Evolutionary conservation across 805 yeast genomes (phyloP).

Genomic region (Cyberlindnera sargentensis): DNA sequence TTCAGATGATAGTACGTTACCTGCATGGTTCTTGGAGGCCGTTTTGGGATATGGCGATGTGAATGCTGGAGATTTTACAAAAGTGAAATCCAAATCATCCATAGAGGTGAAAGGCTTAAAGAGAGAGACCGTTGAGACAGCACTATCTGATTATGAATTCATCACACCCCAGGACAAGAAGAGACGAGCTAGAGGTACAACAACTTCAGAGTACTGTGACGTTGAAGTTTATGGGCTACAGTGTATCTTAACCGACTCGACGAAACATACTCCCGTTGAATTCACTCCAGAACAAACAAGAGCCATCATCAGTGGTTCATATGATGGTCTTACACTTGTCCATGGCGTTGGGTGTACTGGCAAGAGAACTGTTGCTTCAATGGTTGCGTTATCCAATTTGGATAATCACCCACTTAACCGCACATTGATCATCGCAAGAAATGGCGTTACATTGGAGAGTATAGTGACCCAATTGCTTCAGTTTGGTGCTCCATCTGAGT

Average conservation of each 20-base stretch:
- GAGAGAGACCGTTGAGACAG: constrained; percentile 1
- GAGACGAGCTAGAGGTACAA: constrained; percentile 1
- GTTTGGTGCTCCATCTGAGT: background rate
- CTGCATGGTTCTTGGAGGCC: constrained; percentile 29
- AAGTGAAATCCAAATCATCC: background rate
- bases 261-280: background rate
- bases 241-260: background rate
- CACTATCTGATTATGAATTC: background rate
- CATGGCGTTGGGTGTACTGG: constrained; percentile 55
- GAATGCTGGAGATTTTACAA: constrained; percentile 2
- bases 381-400: constrained; percentile 16
- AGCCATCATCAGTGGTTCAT: constrained; percentile 16
- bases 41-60: constrained; percentile 28
- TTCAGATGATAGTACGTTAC: constrained; percentile 14
- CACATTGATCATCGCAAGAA: constrained; percentile 11
- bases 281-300: constrained; percentile 3
- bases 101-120: background rate
- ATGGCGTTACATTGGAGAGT: background rate
- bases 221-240: background rate
- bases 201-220: background rate
- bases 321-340: constrained; percentile 36
- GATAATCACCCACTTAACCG: constrained; percentile 16
- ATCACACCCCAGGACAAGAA: constrained; percentile 3
- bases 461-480: background rate
- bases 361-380: constrained; percentile 26